Base-by-base conservation (phyloP, 2,329 filamentous ascomycete species). In the Aspergillus pseudoterreus region DNA sequence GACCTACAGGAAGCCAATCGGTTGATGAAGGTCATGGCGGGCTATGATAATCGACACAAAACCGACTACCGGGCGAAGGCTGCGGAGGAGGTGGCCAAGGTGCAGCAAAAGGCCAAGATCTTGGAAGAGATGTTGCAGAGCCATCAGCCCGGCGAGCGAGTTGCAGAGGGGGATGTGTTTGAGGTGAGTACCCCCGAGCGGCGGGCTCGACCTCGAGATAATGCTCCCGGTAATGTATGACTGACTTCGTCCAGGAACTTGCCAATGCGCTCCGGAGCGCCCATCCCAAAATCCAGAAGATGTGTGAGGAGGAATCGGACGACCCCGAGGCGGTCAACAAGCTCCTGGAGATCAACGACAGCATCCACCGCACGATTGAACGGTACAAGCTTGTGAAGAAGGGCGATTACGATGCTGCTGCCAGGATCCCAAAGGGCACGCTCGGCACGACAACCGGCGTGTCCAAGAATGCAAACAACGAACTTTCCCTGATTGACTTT, bases 11-110 rank as follows among this genome's bases (percentile, higher is more conserved):
- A 99, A 76, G 94, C 94, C 49, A 99, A 97, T 68, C 86, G 90
- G 62, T 79, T 99, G 48, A 99, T 99, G 94, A 99, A 99, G 75
- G 82, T 99, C 60, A 97, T 99, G 94, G 94, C 94, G 48, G 94
- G 94, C 56, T 99, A 89, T 71, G 94, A 99, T 70, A 96, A 90
- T 52, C 81, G 92, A 61, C 88, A 90, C 69, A 97, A 97, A 76
- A 96, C 94, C 1, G 92, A 99, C 74, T 99, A 96, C 73, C 86
- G 94, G 58, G 94, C 94, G 57, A 99, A 99, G 74, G 94, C 94
- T 1, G 94, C 94, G 9, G 92, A 96, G 68, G 94, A 99, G 57
- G 90, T 99, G 6, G 82, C 84, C 60, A 95, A 90, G 75, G 92
- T 99, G 52, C 94, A 97, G 71, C 91, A 96, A 68, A 99, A 99